Conservation (phyloP, 176 grass and related monocot species). For the Tillandsia fasciculata region DNA sequence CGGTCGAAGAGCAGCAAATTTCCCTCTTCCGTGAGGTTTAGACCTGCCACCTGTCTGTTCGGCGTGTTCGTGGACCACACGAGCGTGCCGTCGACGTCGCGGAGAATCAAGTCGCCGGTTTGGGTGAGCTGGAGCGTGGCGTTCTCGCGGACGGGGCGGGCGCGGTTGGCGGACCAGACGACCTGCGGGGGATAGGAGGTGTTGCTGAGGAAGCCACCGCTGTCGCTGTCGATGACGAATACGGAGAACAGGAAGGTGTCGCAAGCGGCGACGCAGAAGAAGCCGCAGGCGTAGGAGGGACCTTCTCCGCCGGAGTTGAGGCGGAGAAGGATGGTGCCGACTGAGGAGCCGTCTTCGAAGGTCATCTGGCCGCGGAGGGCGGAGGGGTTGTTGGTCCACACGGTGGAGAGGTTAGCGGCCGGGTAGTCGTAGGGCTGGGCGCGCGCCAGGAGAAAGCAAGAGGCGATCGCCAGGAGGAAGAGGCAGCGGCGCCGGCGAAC, state of each 20-base stretch:
- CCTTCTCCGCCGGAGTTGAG: neutral
- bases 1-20: conserved; percentile 36
- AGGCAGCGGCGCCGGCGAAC: too few relatives aligned
- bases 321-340: neutral
- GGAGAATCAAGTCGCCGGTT: conserved; percentile 13
- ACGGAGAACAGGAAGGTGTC: neutral
- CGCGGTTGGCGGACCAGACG: conserved; percentile 36
- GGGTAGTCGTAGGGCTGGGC: neutral
- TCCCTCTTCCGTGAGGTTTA: conserved; percentile 14
- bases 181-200: neutral
- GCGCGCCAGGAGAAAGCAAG: neutral
- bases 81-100: conserved; percentile 21
- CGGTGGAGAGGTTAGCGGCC: neutral
- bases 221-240: neutral
- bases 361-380: neutral
- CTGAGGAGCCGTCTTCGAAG: neutral
- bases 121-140: conserved; percentile 23
- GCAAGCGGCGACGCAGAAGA: conserved; percentile 27
- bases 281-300: conserved; percentile 33
- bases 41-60: conserved; percentile 6
- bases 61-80: conserved; percentile 30
- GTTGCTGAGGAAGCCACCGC: neutral
- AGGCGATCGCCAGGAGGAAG: too few relatives aligned
- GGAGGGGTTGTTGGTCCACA: neutral
- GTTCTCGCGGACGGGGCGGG: conserved; percentile 31